A percentile compares a stretch with the other conserved stretches of the same genome.
Evolutionary conservation across 1,284 basidiomycete species (phyloP).

Genomic region (Earliella scabrosa): DNA sequence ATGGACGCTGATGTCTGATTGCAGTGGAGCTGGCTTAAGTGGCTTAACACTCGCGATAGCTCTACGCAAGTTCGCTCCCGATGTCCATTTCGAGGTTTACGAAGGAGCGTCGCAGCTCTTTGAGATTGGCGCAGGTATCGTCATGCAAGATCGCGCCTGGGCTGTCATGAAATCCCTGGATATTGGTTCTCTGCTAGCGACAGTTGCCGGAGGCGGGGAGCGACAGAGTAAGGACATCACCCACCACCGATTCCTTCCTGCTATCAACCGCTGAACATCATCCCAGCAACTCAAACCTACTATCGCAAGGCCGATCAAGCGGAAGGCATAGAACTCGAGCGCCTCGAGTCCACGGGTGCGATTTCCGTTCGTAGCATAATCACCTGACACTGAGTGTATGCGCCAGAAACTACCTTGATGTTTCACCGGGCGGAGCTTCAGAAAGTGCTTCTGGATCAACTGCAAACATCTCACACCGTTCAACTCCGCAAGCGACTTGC

Average conservation of each 20-base stretch:
- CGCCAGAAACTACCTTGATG: conserved; percentile 45
- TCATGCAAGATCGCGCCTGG: conserved; percentile 53
- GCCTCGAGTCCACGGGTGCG: conserved; percentile 49
- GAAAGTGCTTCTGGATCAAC: conserved; percentile 44
- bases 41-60: conserved; percentile 41
- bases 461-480: background rate
- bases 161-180: conserved; percentile 52
- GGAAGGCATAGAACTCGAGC: conserved; percentile 49
- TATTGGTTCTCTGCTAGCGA: conserved; percentile 49
- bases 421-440: conserved; percentile 60
- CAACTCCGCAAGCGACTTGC: conserved; percentile 6
- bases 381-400: conserved; percentile 47
- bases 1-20: too few relatives aligned
- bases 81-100: conserved; percentile 47
- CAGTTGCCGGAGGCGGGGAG: conserved; percentile 42
- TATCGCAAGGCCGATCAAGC: conserved; percentile 18
- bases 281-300: background rate
- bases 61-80: conserved; percentile 36
- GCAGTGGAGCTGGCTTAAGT: conserved; percentile 43
- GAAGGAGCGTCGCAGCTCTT: conserved; percentile 50
- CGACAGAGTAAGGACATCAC: conserved; percentile 22
- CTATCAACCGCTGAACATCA: background rate
- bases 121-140: conserved; percentile 60
- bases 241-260: background rate
- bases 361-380: background rate